These are phyloP conservation scores for Cytidiella melzeri DNA, from an alignment of 768 basidiomycete genomes.

Conservation along the genomic window DNA sequence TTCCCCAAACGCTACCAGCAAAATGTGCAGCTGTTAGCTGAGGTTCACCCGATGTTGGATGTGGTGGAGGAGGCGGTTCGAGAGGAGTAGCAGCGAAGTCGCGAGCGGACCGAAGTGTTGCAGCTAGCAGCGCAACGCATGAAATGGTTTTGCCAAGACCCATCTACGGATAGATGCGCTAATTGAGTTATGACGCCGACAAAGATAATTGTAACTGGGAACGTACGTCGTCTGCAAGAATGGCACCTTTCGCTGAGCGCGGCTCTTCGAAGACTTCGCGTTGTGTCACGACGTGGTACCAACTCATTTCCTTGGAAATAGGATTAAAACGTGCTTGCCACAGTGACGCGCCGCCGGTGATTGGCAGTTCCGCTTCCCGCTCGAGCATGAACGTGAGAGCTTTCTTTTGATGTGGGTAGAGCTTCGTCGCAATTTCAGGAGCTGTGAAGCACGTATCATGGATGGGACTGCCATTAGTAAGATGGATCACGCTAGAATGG, in stretches of 20 bases:
- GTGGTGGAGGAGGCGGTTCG: slow-evolving; percentile 32
- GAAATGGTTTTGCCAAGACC: slow-evolving; percentile 97
- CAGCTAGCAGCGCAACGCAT: slow-evolving; percentile 88
- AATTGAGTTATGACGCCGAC: background rate
- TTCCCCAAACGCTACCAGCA: slow-evolving; percentile 76
- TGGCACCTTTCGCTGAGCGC: slow-evolving; percentile 74
- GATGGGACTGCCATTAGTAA: slow-evolving; percentile 14
- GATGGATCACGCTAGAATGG: background rate
- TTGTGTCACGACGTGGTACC: slow-evolving; percentile 84
- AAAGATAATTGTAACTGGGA: slow-evolving; percentile 3
- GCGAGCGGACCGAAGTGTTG: slow-evolving; percentile 68
- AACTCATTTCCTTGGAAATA: slow-evolving; percentile 41
- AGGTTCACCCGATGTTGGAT: slow-evolving; percentile 23
- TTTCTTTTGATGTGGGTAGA: slow-evolving; percentile 98
- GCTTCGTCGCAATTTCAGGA: slow-evolving; percentile 68
- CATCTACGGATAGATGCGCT: slow-evolving; percentile 70
- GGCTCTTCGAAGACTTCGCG: slow-evolving; percentile 66
- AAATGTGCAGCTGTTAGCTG: slow-evolving; percentile 52
- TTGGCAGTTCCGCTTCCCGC: slow-evolving; percentile 63
- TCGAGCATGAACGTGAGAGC: slow-evolving; percentile 93
- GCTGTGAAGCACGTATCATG: slow-evolving; percentile 32
- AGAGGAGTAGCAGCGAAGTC: slow-evolving; percentile 58
- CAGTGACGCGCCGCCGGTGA: slow-evolving; percentile 56
- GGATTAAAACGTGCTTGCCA: slow-evolving; percentile 59
- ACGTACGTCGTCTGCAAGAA: slow-evolving; percentile 90